Base-by-base conservation (phyloP, 495 filamentous ascomycete genomes). In the Physcia stellaris region DNA sequence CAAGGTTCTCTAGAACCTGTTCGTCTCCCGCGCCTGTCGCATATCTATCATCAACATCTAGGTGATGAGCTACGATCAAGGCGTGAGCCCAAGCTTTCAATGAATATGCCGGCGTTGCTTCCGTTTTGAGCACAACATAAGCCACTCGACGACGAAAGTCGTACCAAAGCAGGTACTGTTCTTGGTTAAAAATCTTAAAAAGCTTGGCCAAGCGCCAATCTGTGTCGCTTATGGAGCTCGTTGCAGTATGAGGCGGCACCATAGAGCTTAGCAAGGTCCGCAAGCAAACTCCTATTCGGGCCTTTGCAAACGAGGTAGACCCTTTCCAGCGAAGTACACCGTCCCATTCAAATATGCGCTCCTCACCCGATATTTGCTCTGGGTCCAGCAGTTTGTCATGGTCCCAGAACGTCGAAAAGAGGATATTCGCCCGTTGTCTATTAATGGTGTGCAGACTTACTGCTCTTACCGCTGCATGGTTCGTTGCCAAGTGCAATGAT, bases 401-500 rank as follows among this genome's bases (percentile, higher is more conserved):
- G 4, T 46, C n/a, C 6, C 78, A 47, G 27, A 79, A 66, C 12
- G 70, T 59, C 15, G 77, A 76, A 45, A 87, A 74, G 20, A 87
- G 67, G 29, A 98, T 73, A 47, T 80, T 87, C 1, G 86, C 77
- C 17, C 88, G 72, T 56, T 95, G 88, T 23, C 83, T 66, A 61
- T 94, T 95, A 12, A 95, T 65, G n/a, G 75, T 85, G 12, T 70
- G 70, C 75, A 95, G 81, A 52, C 73, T 73, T 9, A 96, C 88
- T 30, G 81, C 65, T 43, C 78, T 71, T 16, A 96, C 87, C 15
- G 87, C 88, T 26, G 69, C 65, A 58, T 92, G 88, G 59, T 95
- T 98, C 34, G 77, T 81, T 39, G 64, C 62, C 23, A 95, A 68
- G 54, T 95, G 88, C 13, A 83, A 53, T 13, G 69, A 60, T 12